phyloP scores from a whole-genome alignment of 805 yeast genomes.

The Candida orba region DNA sequence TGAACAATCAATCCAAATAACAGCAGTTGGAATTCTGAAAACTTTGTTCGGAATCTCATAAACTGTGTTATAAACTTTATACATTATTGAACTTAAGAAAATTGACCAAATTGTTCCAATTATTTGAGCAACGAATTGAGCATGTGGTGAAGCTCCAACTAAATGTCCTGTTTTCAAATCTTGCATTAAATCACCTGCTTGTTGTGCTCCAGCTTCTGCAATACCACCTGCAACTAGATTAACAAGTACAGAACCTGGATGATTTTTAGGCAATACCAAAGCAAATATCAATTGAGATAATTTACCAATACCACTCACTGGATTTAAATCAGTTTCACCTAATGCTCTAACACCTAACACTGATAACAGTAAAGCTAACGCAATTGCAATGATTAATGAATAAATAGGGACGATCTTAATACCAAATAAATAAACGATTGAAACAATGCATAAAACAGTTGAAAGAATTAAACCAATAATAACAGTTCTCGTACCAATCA shows the following conservation, averaged over 20 bases:
- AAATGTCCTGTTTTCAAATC: conserved; percentile 92
- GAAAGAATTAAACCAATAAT: conserved; percentile 58
- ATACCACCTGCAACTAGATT: conserved; percentile 94
- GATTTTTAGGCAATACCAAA: conserved; percentile 59
- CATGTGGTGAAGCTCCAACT: conserved; percentile 85
- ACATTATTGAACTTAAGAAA: conserved; percentile 71
- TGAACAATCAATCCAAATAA: conserved; percentile 95
- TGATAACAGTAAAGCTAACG: conserved; percentile 72
- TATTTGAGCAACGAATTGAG: conserved; percentile 86
- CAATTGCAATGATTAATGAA: conserved; percentile 59
- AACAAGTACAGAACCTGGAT: conserved; percentile 76
- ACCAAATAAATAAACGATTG: conserved; percentile 67
- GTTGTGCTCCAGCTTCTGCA: conserved; percentile 98
- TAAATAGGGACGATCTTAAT: conserved; percentile 56
- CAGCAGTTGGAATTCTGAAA: conserved; percentile 90
- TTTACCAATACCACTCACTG: conserved; percentile 95
- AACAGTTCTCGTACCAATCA: conserved; percentile 45
- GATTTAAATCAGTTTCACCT: conserved; percentile 95
- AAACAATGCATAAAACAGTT: conserved; percentile 55
- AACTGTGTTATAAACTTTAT: conserved; percentile 70
- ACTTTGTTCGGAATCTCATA: conserved; percentile 79
- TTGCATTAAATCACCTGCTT: conserved; percentile 97
- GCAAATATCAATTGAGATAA: conserved; percentile 88
- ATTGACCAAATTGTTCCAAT: conserved; percentile 86
- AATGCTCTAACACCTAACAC: conserved; percentile 86